phyloP scores from a whole-genome alignment of 2,329 filamentous ascomycete genomes.

The Pseudocercospora musae region DNA sequence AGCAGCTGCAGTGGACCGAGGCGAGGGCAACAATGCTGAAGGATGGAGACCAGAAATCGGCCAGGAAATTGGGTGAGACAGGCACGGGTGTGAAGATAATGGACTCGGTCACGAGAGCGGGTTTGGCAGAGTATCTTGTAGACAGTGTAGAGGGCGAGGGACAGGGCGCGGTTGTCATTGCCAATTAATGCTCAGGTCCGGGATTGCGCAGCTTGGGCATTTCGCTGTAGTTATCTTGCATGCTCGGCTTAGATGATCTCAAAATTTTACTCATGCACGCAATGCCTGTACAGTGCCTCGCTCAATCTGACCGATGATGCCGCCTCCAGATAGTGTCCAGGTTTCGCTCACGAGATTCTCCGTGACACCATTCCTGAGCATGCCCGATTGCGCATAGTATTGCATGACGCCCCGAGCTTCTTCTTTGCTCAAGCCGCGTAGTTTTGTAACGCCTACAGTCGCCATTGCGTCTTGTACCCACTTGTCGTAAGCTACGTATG shows the following conservation, averaged over 20 bases:
- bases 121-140: neutral
- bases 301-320: conserved; percentile 83
- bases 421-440: conserved; percentile 67
- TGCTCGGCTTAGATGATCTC: neutral
- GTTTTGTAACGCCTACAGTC: conserved; percentile 46
- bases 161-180: neutral
- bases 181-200: neutral
- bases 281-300: conserved; percentile 52
- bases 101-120: neutral
- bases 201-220: neutral
- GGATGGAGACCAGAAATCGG: neutral
- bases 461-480: conserved; percentile 49
- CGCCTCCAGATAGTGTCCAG: conserved; percentile 78
- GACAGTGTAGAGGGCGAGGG: neutral
- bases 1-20: neutral
- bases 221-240: neutral
- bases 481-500: conserved; percentile 52
- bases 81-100: neutral
- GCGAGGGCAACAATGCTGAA: neutral
- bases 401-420: conserved; percentile 82
- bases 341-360: conserved; percentile 72
- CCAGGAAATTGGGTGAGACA: neutral
- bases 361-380: conserved; percentile 68
- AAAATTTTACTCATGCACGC: neutral
- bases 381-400: conserved; percentile 86